Conservation (phyloP, 2,329 filamentous ascomycete genomes). For the Myriosclerotinia scirpicola region DNA sequence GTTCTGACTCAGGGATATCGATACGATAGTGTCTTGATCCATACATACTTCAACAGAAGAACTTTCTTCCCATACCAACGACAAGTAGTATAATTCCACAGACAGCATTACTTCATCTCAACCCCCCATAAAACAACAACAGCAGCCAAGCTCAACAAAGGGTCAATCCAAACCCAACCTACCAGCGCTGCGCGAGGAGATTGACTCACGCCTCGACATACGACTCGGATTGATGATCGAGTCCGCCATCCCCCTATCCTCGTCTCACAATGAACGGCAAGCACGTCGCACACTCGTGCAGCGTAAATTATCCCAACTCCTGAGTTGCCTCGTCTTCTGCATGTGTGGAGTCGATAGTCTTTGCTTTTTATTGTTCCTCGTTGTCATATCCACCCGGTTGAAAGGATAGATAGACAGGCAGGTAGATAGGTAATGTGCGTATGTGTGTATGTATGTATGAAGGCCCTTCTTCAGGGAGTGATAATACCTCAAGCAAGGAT, state of each 20-base stretch:
- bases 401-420: not conserved
- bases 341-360: not conserved
- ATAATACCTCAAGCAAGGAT: conserved; percentile 4
- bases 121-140: not conserved
- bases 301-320: not conserved
- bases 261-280: not conserved
- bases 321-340: not conserved
- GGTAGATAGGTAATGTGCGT: not conserved
- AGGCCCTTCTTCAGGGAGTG: not conserved
- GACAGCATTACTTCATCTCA: not conserved
- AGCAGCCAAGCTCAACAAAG: not conserved
- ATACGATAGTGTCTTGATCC: not conserved
- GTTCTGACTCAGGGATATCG: not conserved
- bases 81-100: not conserved
- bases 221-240: not conserved
- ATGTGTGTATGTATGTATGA: not conserved
- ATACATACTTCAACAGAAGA: not conserved
- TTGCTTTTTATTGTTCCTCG: conserved; percentile 12
- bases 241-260: not conserved
- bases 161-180: not conserved
- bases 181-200: not conserved
- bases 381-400: not conserved
- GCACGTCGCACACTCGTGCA: conserved; percentile 9
- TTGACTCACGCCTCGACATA: not conserved
- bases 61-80: not conserved